These are phyloP conservation scores for Ogataea polymorpha DNA, from an alignment of 805 yeast genomes.

Conservation along the genomic window DNA sequence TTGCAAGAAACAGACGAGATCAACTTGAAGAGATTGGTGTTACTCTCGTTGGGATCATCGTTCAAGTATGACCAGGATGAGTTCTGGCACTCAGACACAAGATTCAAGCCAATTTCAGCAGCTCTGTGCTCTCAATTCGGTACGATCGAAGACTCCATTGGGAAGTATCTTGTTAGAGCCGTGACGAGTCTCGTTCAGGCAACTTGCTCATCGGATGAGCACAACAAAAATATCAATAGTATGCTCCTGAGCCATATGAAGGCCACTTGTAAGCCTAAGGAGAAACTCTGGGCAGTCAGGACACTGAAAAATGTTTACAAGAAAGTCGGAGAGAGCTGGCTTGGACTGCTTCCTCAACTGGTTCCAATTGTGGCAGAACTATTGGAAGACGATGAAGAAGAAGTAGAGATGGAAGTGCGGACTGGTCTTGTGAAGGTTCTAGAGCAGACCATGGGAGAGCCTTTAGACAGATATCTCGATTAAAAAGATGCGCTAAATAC, in stretches of 20 bases:
- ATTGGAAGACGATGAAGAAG: conserved; percentile 93
- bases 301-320: conserved; percentile 79
- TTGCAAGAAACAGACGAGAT: conserved; percentile 43
- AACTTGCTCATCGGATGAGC: conserved; percentile 62
- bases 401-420: conserved; percentile 87
- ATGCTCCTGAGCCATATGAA: conserved; percentile 64
- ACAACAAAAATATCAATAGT: conserved; percentile 70
- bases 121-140: conserved; percentile 65
- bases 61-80: conserved; percentile 90
- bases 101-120: conserved; percentile 70
- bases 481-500: neutral
- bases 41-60: conserved; percentile 72
- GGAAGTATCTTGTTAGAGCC: conserved; percentile 77
- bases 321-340: conserved; percentile 94
- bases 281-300: conserved; percentile 77
- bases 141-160: conserved; percentile 68
- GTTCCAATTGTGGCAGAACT: conserved; percentile 95
- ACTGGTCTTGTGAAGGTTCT: conserved; percentile 86
- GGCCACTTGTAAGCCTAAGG: conserved; percentile 51
- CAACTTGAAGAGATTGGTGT: conserved; percentile 67
- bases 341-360: conserved; percentile 83
- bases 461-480: conserved; percentile 76
- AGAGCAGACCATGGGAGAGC: conserved; percentile 92
- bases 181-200: conserved; percentile 70
- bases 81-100: conserved; percentile 85